A percentile compares a stretch with the other conserved stretches of the same genome.
Conservation (phyloP, 768 basidiomycete genomes). For the Pleurotus pulmonarius region DNA sequence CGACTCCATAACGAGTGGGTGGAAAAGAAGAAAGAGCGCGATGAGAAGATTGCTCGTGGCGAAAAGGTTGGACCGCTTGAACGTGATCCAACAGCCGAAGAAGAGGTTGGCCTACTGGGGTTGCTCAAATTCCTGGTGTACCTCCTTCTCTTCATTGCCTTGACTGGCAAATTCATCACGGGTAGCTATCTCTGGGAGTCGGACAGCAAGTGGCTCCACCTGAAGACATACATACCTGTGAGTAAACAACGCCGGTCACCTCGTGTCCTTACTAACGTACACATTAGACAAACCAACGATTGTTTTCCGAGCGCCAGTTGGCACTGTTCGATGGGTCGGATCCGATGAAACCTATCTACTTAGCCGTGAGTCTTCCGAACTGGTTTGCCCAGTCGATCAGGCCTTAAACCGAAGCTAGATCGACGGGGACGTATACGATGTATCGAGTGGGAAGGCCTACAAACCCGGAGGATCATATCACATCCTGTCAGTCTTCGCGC, state of each 20-base stretch:
- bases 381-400: slow-evolving; percentile 11
- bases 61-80: slow-evolving; percentile 72
- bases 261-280: slow-evolving; percentile 4
- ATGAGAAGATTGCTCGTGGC: slow-evolving; percentile 69
- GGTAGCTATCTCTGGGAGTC: slow-evolving; percentile 88
- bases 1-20: slow-evolving; percentile 61
- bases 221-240: slow-evolving; percentile 66
- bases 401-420: slow-evolving; percentile 44
- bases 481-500: slow-evolving; percentile 47
- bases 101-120: slow-evolving; percentile 61
- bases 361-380: slow-evolving; percentile 59
- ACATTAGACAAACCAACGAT: slow-evolving; percentile 48
- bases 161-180: slow-evolving; percentile 81
- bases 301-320: slow-evolving; percentile 75
- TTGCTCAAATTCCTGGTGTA: slow-evolving; percentile 69
- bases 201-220: slow-evolving; percentile 55
- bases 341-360: slow-evolving; percentile 66
- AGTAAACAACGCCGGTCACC: slow-evolving; percentile 16
- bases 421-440: slow-evolving; percentile 91
- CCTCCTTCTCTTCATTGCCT: slow-evolving; percentile 43
- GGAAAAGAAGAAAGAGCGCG: slow-evolving; percentile 66
- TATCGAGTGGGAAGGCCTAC: slow-evolving; percentile 75
- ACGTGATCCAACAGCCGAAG: slow-evolving; percentile 66
- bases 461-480: slow-evolving; percentile 87
- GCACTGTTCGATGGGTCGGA: slow-evolving; percentile 69